Evolutionary conservation across 2,329 filamentous ascomycete genomes (phyloP), one percentile per base, ranked within the genome.

Genomic region (Xylariaceae sp.): DNA sequence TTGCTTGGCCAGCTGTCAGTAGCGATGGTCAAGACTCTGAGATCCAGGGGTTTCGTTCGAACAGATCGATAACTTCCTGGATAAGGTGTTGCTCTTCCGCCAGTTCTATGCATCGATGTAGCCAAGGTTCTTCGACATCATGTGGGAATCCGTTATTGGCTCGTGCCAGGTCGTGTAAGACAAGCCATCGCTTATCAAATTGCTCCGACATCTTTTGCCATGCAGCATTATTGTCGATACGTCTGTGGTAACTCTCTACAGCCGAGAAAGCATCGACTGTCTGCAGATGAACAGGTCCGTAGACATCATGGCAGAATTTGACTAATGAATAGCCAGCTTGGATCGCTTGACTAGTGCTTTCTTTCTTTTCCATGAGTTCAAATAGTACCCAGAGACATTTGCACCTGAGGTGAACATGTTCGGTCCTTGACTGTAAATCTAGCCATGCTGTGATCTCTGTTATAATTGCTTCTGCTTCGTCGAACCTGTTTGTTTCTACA

Each of bases 241-340:
- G 52, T n/a, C 31, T 45, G 33, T 49, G 50, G 33, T 60, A 62
- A 10, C 45, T 57, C 35, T 58, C 58, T 11, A 63, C 48, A 2
- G 61, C 61, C 9, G 60, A 59, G 39, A 63, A 57, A n/a, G 60
- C 61, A 30, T 63, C 60, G 3, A 63, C 46, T 1, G 61, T 63
- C 45, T 63, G 61, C n/a, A 63, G 53, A 41, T 63, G 61, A 35
- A 50, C 39, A 6, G 51, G 48, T 7, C 61, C 61, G 40, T 63
- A 63, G 3, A 52, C 46, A n/a, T 52, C 47, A 27, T 51, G 47
- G 35, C 60, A 62, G 35, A 58, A 27, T 6, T 56, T 49, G 11
- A 63, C 44, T 10, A 63, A 59, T 9, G 45, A 45, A 5, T 53
- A 44, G 19, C 61, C 61, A 2, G 51, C 49, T 35, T 47, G 49